Evolutionary conservation across 495 filamentous ascomycete species (phyloP), one percentile per base, ranked within the genome.

Genomic region (Annulohypoxylon moriforme): DNA sequence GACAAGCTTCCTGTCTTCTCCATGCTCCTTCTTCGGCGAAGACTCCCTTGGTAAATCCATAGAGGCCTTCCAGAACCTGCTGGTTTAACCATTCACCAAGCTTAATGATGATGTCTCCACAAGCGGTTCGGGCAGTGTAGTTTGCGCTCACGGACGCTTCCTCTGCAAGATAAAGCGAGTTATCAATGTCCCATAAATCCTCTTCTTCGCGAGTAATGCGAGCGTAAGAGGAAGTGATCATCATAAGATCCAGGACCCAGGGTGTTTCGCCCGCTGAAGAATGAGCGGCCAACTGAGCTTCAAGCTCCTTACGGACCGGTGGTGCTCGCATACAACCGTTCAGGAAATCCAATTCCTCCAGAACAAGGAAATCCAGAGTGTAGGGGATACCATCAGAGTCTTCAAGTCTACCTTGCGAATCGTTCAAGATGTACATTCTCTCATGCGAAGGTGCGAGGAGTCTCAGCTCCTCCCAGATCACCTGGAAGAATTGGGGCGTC

Each of bases 61-160:
- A 87, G 31, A 97, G 84, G 6, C 89, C 92, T 69, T 96, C 92
- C 4, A 93, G 81, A 2, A 92, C 89, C 24, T 85, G 83, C 27
- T 84, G 81, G 63, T 88, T 87, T 36, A 96, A 85, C 92, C 94
- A 97, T 78, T 97, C 94, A 22, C 92, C 93, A n/a, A 97, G 82
- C 80, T 97, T 98, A 77, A 97, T 91, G 8, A 96, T 85, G 25
- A 98, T 83, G 76, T 97, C 95, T 27, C 94, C 94, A 73, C 93
- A 94, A 53, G 95, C 95, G 11, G 92, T 96, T 55, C 96, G 87
- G 27, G 96, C 92, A 1, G 95, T 97, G 78, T 97, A 99, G 76
- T 98, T 98, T 24, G 94, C 91, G n/a, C 94, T 97, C 53, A 98
- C 90, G 11, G 93, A 93, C 2, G 93, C 95, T 79, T 99, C 96